phyloP scores from a whole-genome alignment of 352 stramenopile species.

The Globisporangium yorkense region DNA sequence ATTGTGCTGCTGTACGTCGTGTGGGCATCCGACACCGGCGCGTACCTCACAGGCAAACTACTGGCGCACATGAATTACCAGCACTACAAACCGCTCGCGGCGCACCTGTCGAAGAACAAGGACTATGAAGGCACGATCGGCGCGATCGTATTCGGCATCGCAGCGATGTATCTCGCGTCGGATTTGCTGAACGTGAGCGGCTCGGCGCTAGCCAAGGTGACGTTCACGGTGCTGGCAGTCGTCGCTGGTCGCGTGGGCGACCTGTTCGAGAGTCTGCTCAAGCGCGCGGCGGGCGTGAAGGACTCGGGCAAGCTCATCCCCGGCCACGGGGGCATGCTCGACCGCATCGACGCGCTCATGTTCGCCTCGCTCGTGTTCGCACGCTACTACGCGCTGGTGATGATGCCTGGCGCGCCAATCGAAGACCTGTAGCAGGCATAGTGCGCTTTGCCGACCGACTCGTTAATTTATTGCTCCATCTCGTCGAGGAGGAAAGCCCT shows the following conservation, averaged over 20 bases:
- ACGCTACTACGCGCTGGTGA: slow-evolving; percentile 49
- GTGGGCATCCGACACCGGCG: slow-evolving; percentile 88
- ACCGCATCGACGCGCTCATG: slow-evolving; percentile 95
- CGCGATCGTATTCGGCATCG: slow-evolving; percentile 76
- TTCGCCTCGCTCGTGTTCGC: slow-evolving; percentile 78
- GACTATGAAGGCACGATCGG: slow-evolving; percentile 93
- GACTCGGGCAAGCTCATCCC: slow-evolving; percentile 95
- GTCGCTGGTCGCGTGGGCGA: slow-evolving; percentile 92
- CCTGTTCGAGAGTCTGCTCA: slow-evolving; percentile 94
- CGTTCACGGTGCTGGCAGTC: slow-evolving; percentile 88
- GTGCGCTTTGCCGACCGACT: neutral
- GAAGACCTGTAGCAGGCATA: neutral
- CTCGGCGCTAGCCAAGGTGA: slow-evolving; percentile 64
- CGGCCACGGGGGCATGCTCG: slow-evolving; percentile 93
- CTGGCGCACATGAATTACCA: slow-evolving; percentile 86
- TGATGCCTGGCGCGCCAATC: slow-evolving; percentile 8
- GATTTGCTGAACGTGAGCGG: slow-evolving; percentile 73
- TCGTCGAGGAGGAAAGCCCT: no score
- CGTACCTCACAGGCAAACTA: slow-evolving; percentile 90
- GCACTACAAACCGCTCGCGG: slow-evolving; percentile 78
- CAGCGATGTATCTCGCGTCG: slow-evolving; percentile 80
- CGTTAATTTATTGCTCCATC: neutral
- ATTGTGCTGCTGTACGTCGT: slow-evolving; percentile 70
- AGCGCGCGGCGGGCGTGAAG: slow-evolving; percentile 93
- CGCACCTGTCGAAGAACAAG: slow-evolving; percentile 93